Percentiles rank a stretch among this genome's conserved stretches.
Evolutionary conservation across 768 basidiomycete species (phyloP).

Genomic region (Tulasnella sp.): DNA sequence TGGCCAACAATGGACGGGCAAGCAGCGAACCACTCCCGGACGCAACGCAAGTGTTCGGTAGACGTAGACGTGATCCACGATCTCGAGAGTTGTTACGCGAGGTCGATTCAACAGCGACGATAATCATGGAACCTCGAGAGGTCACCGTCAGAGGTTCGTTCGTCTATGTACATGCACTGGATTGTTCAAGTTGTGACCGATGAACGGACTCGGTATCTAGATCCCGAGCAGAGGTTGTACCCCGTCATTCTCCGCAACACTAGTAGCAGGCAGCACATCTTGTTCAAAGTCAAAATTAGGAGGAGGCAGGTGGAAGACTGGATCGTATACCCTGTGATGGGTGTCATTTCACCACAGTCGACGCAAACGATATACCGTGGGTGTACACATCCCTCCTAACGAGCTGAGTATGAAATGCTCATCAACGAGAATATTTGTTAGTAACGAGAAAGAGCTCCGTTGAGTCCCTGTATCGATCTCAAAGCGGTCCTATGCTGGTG

Average conservation of each 20-base stretch:
- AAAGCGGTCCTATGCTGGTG: slow-evolving; percentile 1
- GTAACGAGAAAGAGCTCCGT: background rate
- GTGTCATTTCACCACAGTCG: background rate
- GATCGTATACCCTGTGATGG: background rate
- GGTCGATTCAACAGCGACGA: background rate
- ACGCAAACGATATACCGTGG: background rate
- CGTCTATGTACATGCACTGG: background rate
- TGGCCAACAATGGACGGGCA: background rate
- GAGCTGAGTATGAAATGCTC: background rate
- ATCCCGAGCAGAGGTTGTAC: background rate
- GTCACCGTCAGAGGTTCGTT: background rate
- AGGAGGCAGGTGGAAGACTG: background rate
- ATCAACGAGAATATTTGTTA: background rate
- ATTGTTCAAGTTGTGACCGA: background rate
- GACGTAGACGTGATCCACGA: background rate
- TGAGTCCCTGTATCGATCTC: background rate
- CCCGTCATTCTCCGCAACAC: background rate
- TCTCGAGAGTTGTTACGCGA: background rate
- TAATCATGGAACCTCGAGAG: background rate
- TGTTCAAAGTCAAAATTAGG: background rate
- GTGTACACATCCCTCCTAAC: background rate
- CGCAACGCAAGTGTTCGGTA: background rate
- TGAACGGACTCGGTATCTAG: background rate
- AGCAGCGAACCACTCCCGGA: background rate
- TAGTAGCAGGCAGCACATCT: background rate